Conservation (phyloP, 2,329 filamentous ascomycete genomes). For the Davidsoniella neocaledoniae region DNA sequence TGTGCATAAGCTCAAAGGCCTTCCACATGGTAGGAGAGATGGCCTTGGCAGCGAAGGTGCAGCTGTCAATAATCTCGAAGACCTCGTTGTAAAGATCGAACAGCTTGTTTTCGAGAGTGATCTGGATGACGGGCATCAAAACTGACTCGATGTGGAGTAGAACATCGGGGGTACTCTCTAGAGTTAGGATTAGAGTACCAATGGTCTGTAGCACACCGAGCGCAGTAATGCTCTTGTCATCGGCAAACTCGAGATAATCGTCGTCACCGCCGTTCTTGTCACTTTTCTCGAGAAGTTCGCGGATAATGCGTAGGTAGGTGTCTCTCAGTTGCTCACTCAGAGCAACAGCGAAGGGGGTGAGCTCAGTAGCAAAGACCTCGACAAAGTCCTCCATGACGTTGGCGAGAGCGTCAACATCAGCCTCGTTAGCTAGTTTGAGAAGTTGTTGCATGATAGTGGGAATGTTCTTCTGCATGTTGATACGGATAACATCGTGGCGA, state of each 20-base stretch:
- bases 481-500: slow-evolving; percentile 81
- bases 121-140: slow-evolving; percentile 89
- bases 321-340: slow-evolving; percentile 90
- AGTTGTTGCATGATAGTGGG: slow-evolving; percentile 99
- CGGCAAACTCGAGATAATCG: slow-evolving; percentile 78
- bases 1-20: slow-evolving; percentile 90
- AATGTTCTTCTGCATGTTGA: slow-evolving; percentile 94
- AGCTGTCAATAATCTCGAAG: slow-evolving; percentile 98
- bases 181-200: slow-evolving; percentile 84
- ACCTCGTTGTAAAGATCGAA: slow-evolving; percentile 97
- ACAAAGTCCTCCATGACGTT: slow-evolving; percentile 99
- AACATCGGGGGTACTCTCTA: slow-evolving; percentile 94
- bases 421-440: slow-evolving; percentile 91
- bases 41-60: slow-evolving; percentile 90
- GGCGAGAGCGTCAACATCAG: slow-evolving; percentile 88
- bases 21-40: slow-evolving; percentile 98
- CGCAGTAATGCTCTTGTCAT: slow-evolving; percentile 97
- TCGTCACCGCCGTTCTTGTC: slow-evolving; percentile 59
- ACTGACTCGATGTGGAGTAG: slow-evolving; percentile 87
- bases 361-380: slow-evolving; percentile 90
- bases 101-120: slow-evolving; percentile 93
- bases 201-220: slow-evolving; percentile 94
- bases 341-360: slow-evolving; percentile 92
- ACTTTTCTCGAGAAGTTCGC: slow-evolving; percentile 80
- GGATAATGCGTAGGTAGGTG: slow-evolving; percentile 85